Conservation (phyloP, 2,329 filamentous ascomycete genomes). For the Monosporascus sp. region DNA sequence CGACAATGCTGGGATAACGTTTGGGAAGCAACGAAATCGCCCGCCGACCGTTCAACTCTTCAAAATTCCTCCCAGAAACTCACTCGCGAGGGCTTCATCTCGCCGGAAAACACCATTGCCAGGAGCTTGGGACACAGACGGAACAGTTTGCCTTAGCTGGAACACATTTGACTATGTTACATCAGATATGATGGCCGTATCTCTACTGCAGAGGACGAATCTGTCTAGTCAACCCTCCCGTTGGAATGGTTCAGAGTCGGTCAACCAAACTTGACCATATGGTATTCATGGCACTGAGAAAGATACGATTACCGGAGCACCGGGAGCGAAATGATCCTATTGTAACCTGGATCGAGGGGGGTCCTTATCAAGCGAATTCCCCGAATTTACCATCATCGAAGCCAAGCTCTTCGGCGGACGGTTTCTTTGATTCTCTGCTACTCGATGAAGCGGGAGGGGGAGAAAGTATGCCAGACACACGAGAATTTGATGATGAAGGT, state of each 20-base stretch:
- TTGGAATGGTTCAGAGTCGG: too few species aligned
- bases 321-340: not conserved
- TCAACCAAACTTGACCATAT: too few species aligned
- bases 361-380: conserved; percentile 60
- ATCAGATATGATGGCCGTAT: too few species aligned
- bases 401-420: conserved; percentile 59
- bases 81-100: not conserved
- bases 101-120: not conserved
- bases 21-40: not conserved
- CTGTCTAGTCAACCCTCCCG: too few species aligned
- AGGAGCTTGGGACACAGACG: not conserved
- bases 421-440: conserved; percentile 52
- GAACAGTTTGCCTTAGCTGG: not conserved
- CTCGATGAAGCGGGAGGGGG: conserved; percentile 61
- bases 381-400: conserved; percentile 88
- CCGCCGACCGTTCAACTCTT: not conserved
- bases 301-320: too few species aligned
- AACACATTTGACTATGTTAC: not conserved
- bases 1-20: too few species aligned
- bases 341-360: not conserved
- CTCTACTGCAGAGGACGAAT: too few species aligned
- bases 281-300: too few species aligned
- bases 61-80: not conserved
- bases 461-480: conserved; percentile 43
- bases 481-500: conserved; percentile 38